Percentiles rank a stretch among this genome's conserved stretches.
These are phyloP conservation scores for Mrakia gelida DNA, from an alignment of 768 basidiomycete genomes.

Conservation along the genomic window DNA sequence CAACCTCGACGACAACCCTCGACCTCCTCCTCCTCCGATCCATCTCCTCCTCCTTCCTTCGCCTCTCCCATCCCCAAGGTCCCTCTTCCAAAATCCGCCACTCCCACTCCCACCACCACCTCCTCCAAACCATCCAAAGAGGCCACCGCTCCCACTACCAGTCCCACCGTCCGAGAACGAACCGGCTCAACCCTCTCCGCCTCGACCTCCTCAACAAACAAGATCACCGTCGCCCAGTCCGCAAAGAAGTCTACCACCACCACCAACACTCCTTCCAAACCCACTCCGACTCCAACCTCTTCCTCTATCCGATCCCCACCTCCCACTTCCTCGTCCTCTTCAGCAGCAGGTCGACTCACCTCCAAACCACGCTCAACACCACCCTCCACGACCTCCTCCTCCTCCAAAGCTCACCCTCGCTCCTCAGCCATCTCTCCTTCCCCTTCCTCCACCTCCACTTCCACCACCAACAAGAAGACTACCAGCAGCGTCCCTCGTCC, in stretches of 20 bases:
- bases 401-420: neutral
- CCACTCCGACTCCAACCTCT: too few relatives aligned
- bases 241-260: neutral
- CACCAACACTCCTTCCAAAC: neutral
- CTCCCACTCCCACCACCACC: neutral
- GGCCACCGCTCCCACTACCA: neutral
- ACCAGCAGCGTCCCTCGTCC: neutral
- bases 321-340: neutral
- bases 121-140: neutral
- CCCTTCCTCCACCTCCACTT: neutral
- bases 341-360: neutral
- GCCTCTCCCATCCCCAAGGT: neutral
- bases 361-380: neutral
- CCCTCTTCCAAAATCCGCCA: neutral
- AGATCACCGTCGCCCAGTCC: neutral
- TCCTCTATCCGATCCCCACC: neutral
- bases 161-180: neutral
- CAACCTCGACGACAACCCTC: neutral
- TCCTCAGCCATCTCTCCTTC: constrained; percentile 7
- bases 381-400: neutral
- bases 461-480: neutral
- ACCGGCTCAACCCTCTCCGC: constrained; percentile 4
- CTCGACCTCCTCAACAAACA: neutral
- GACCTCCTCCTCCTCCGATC: neutral
- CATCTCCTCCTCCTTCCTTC: neutral